phyloP scores from a whole-genome alignment of 2,329 filamentous ascomycete species.

The Botrytis tulipae region DNA sequence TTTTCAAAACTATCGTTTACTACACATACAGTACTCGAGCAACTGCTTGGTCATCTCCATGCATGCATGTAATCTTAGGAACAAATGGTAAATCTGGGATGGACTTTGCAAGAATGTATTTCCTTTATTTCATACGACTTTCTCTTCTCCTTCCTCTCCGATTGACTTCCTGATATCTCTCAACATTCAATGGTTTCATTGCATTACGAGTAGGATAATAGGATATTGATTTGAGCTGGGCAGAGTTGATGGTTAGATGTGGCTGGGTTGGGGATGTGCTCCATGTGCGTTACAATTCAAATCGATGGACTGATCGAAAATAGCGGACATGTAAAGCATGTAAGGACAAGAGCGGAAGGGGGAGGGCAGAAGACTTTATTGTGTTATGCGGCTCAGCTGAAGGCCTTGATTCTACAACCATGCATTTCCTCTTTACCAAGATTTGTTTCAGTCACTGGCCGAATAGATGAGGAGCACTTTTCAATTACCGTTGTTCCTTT shows the following conservation, averaged over 20 bases:
- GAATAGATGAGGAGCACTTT: background rate
- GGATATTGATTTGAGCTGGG: background rate
- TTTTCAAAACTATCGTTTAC: constrained; percentile 4
- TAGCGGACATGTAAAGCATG: background rate
- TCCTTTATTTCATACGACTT: constrained; percentile 4
- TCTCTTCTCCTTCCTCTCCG: background rate
- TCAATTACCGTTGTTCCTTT: background rate
- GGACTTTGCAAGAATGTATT: constrained; percentile 12
- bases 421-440: background rate
- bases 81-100: constrained; percentile 1
- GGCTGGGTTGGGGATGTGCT: background rate
- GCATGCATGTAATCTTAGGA: constrained; percentile 17
- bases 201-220: background rate
- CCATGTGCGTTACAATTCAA: background rate
- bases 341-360: background rate
- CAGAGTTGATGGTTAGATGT: background rate
- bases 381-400: background rate
- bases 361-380: background rate
- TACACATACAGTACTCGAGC: background rate
- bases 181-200: background rate
- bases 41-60: background rate
- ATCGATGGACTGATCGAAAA: background rate
- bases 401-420: background rate
- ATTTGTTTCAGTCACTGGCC: background rate
- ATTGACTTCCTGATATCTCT: background rate